Conservation (phyloP, 139 green algal genomes). For the Coccomyxa sp. region DNA sequence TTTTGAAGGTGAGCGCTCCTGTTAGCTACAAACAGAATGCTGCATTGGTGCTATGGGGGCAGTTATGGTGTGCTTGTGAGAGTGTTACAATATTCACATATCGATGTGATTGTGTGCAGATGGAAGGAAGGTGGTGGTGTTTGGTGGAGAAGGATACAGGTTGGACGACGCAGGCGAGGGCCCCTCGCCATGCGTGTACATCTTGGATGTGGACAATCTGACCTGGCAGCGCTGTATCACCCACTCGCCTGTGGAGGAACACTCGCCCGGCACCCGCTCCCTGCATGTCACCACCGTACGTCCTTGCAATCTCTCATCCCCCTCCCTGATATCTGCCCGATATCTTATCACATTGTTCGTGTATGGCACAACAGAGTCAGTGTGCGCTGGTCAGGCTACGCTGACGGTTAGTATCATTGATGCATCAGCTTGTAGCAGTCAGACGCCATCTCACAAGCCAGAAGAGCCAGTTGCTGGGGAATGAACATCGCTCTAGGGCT, state of each 20-base stretch:
- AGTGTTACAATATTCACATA: not conserved
- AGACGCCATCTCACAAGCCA: too few species aligned
- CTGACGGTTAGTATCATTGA: too few species aligned
- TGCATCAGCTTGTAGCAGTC: too few species aligned
- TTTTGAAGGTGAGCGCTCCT: conserved; percentile 10
- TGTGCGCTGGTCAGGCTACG: too few species aligned
- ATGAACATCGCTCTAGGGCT: too few species aligned
- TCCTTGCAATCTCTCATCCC: not conserved
- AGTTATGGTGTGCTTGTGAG: not conserved
- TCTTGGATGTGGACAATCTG: conserved; percentile 16
- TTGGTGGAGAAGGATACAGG: conserved; percentile 12
- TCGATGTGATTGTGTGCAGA: not conserved
- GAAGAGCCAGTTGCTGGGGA: too few species aligned
- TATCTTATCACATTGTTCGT: not conserved
- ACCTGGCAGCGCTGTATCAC: conserved; percentile 1
- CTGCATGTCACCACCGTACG: conserved; percentile 21
- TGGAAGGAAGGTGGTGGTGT: conserved; percentile 9
- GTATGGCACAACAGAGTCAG: too few species aligned
- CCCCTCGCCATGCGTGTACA: conserved; percentile 9
- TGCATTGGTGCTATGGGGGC: not conserved
- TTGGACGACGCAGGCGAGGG: not conserved
- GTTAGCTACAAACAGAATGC: too few species aligned
- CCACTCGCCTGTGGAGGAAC: not conserved
- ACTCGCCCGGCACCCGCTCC: conserved; percentile 2
- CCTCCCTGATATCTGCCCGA: not conserved